Evolutionary conservation across 2,329 filamentous ascomycete genomes (phyloP).

Genomic region (Neurospora sp.): DNA sequence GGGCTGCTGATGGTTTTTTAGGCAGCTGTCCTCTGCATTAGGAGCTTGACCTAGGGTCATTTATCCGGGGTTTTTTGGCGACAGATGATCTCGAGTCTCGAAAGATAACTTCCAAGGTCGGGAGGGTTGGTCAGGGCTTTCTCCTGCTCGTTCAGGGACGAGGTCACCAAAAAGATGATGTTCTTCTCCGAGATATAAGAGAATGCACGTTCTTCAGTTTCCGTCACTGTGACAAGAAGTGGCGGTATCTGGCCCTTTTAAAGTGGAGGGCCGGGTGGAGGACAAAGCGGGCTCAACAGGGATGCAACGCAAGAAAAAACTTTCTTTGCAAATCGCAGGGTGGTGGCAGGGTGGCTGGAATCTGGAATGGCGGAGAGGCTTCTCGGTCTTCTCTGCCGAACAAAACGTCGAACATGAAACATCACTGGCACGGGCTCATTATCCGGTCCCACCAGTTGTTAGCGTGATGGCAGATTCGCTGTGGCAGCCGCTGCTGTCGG

Average conservation of each 20-base stretch:
- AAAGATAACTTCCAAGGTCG: neutral
- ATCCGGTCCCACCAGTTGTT: neutral
- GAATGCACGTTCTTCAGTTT: neutral
- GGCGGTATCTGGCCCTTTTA: neutral
- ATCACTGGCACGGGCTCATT: neutral
- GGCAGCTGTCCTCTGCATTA: slow-evolving; percentile 32
- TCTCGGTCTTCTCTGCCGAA: neutral
- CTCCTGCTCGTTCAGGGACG: neutral
- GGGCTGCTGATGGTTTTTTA: slow-evolving; percentile 23
- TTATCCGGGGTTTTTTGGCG: slow-evolving; percentile 3
- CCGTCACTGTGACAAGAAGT: neutral
- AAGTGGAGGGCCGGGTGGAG: neutral
- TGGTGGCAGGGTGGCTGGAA: neutral
- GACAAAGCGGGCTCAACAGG: neutral
- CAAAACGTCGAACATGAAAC: neutral
- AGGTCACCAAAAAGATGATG: neutral
- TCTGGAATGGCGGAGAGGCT: neutral
- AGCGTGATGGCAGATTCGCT: neutral
- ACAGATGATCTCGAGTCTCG: neutral
- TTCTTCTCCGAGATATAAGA: neutral
- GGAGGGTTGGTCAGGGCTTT: neutral
- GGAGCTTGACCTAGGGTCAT: slow-evolving; percentile 21
- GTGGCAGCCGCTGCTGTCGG: neutral
- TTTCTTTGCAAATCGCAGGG: neutral
- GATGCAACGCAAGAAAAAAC: neutral